phyloP scores from a whole-genome alignment of 345 rosid species.

The Eucalyptus erythrocorys region DNA sequence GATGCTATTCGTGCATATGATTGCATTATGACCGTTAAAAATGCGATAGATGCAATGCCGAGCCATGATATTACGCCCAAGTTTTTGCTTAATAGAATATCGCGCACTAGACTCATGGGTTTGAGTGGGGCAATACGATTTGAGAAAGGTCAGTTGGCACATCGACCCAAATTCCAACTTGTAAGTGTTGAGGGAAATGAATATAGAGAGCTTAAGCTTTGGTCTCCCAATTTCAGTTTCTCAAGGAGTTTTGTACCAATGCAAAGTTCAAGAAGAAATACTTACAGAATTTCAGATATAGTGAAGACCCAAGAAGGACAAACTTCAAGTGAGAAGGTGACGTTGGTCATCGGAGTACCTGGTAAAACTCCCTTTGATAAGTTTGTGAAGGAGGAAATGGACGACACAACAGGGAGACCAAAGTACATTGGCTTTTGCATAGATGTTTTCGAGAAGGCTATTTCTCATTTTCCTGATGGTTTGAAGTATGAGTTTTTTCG shows the following conservation, averaged over 20 bases:
- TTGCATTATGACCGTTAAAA: constrained; percentile 3
- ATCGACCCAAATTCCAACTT: not conserved
- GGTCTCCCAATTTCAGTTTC: constrained; percentile 23
- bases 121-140: constrained; percentile 32
- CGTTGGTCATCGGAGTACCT: constrained; percentile 36
- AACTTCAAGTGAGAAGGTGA: not conserved
- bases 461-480: not conserved
- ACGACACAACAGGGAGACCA: not conserved
- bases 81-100: not conserved
- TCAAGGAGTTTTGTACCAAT: not conserved
- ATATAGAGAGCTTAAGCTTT: constrained; percentile 24
- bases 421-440: constrained; percentile 35
- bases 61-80: not conserved
- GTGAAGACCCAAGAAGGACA: constrained; percentile 25
- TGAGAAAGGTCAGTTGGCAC: not conserved
- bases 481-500: constrained; percentile 13
- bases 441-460: constrained; percentile 18
- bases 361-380: constrained; percentile 16
- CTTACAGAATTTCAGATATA: not conserved
- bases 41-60: not conserved
- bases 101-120: constrained; percentile 15
- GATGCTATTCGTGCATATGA: constrained; percentile 29
- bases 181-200: constrained; percentile 25
- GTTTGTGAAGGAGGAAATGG: constrained; percentile 23
- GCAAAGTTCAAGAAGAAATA: not conserved